Conservation (phyloP, 352 stramenopile genomes). For the Elongisporangium senticosum region DNA sequence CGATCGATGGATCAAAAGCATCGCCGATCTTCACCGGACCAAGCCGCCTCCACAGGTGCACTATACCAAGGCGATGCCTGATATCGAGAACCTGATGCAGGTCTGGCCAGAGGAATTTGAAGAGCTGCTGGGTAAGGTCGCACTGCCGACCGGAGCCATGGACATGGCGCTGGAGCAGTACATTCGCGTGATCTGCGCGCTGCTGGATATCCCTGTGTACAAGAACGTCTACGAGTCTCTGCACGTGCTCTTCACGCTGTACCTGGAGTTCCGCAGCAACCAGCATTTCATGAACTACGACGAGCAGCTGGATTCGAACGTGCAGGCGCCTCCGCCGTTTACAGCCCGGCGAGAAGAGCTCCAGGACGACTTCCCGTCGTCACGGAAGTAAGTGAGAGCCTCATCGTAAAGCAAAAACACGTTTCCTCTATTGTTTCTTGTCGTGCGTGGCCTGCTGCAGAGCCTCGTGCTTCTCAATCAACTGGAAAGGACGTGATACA, state of each 20-base stretch:
- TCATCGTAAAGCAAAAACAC: slow-evolving; percentile 8
- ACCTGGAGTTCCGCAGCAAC: slow-evolving; percentile 90
- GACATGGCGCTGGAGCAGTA: slow-evolving; percentile 94
- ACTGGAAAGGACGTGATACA: slow-evolving; percentile 22
- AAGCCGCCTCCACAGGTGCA: slow-evolving; percentile 92
- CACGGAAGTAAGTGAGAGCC: slow-evolving; percentile 23
- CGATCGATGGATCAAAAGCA: slow-evolving; percentile 94
- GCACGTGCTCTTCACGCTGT: slow-evolving; percentile 94
- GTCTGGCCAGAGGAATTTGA: slow-evolving; percentile 86
- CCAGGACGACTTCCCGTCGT: slow-evolving; percentile 27
- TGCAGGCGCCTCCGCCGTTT: slow-evolving; percentile 23
- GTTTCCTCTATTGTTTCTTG: slow-evolving; percentile 13
- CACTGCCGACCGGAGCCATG: slow-evolving; percentile 72
- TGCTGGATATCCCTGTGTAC: slow-evolving; percentile 94
- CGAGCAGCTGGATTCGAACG: slow-evolving; percentile 28
- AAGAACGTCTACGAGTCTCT: slow-evolving; percentile 93
- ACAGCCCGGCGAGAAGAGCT: slow-evolving; percentile 24
- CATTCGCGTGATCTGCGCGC: slow-evolving; percentile 86
- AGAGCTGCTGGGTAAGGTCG: slow-evolving; percentile 67
- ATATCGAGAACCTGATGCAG: slow-evolving; percentile 95
- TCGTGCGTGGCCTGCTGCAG: slow-evolving; percentile 14
- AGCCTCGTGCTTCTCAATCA: slow-evolving; percentile 46
- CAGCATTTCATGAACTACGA: slow-evolving; percentile 91
- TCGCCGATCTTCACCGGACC: slow-evolving; percentile 90
- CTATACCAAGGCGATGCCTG: slow-evolving; percentile 92